These are phyloP conservation scores for Blastomyces silverae DNA, from an alignment of 2,329 filamentous ascomycete genomes.

Conservation along the genomic window DNA sequence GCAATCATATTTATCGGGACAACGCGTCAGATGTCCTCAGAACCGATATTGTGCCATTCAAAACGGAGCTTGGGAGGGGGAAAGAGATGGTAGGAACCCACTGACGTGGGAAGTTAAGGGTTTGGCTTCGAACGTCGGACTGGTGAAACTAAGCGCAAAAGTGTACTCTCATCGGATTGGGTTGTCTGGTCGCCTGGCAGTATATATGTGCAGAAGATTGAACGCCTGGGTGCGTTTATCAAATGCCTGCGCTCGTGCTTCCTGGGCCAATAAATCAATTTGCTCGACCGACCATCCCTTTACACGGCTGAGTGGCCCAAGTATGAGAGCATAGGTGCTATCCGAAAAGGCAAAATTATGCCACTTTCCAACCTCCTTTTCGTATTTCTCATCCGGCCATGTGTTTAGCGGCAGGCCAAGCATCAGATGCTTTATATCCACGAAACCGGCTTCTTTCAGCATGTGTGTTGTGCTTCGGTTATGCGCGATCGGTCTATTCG, in stretches of 20 bases:
- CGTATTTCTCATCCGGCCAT: conserved; percentile 59
- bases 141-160: not conserved
- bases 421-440: conserved; percentile 65
- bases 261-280: conserved; percentile 55
- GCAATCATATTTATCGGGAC: no score
- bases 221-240: conserved; percentile 63
- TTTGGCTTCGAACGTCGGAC: not conserved
- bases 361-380: conserved; percentile 68
- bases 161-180: conserved; percentile 14
- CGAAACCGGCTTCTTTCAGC: conserved; percentile 67
- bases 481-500: conserved; percentile 59
- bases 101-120: not conserved
- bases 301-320: conserved; percentile 64
- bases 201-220: conserved; percentile 49
- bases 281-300: conserved; percentile 55
- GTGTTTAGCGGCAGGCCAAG: conserved; percentile 66
- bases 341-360: conserved; percentile 73
- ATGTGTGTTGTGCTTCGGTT: conserved; percentile 52
- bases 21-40: not conserved
- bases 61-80: not conserved
- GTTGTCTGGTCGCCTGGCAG: conserved; percentile 34
- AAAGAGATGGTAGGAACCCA: not conserved
- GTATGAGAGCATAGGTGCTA: conserved; percentile 64
- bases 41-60: not conserved
- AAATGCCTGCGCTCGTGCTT: conserved; percentile 62